Evolutionary conservation across 352 stramenopile genomes (phyloP).

Genomic region (Pythium guiyangense): DNA sequence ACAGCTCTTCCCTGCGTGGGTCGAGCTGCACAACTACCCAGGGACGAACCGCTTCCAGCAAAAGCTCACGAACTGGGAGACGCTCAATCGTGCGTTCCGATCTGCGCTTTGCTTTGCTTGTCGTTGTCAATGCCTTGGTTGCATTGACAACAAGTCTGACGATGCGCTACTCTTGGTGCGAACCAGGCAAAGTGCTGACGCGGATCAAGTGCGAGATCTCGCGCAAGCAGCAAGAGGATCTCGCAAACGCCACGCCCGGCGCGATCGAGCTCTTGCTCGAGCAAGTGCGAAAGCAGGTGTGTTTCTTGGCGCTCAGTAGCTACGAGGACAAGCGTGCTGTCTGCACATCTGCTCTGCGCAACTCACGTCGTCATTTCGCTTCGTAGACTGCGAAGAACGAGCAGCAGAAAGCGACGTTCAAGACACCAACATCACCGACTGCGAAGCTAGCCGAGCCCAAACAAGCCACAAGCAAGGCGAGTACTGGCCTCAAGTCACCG

Average conservation of each 20-base stretch:
- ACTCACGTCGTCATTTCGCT: too few species aligned
- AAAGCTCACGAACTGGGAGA: conserved; percentile 54
- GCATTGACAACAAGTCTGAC: not conserved
- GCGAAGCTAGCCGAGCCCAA: not conserved
- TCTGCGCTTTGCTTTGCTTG: not conserved
- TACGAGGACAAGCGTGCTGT: too few species aligned
- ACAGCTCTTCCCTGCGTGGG: conserved; percentile 38
- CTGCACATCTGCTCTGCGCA: too few species aligned
- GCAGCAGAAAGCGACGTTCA: conserved; percentile 15
- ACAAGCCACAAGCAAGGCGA: not conserved
- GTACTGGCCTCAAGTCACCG: conserved; percentile 3
- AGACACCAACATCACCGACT: not conserved
- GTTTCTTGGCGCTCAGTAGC: not conserved
- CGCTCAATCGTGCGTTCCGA: conserved; percentile 35
- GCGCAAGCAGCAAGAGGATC: conserved; percentile 35
- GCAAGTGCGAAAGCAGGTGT: conserved; percentile 40
- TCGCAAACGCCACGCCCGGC: conserved; percentile 33
- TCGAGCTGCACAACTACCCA: conserved; percentile 46
- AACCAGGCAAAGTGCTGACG: conserved; percentile 40
- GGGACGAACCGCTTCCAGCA: conserved; percentile 35
- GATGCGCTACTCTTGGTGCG: not conserved
- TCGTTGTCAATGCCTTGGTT: not conserved
- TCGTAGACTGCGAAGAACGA: conserved; percentile 14
- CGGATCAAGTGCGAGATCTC: conserved; percentile 43
- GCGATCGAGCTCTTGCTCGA: conserved; percentile 35